Conservation (phyloP, 2,329 filamentous ascomycete genomes). For the Penicillium sp. region DNA sequence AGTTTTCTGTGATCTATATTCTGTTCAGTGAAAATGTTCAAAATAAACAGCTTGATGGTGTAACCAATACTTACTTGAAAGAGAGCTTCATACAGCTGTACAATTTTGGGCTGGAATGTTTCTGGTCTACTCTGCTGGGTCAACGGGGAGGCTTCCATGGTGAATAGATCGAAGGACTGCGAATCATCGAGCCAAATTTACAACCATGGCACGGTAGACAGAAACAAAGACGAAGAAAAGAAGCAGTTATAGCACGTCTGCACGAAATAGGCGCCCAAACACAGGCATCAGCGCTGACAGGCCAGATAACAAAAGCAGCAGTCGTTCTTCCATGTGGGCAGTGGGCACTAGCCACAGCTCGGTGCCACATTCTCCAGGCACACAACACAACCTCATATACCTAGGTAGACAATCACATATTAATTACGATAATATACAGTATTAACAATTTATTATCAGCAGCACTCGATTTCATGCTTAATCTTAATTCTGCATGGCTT, state of each 20-base stretch:
- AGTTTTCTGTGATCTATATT: slow-evolving; percentile 25
- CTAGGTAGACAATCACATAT: too few species aligned
- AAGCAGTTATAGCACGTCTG: background rate
- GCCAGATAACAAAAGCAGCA: slow-evolving; percentile 4
- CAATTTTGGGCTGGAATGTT: slow-evolving; percentile 90
- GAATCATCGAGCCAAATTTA: background rate
- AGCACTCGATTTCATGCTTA: too few species aligned
- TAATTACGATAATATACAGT: too few species aligned
- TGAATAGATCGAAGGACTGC: slow-evolving; percentile 12
- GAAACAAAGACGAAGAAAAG: background rate
- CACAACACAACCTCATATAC: background rate
- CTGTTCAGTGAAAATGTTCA: background rate
- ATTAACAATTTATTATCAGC: too few species aligned
- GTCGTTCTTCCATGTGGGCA: background rate
- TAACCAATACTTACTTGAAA: slow-evolving; percentile 53
- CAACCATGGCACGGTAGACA: slow-evolving; percentile 5
- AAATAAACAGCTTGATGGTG: background rate
- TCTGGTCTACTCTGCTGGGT: slow-evolving; percentile 88
- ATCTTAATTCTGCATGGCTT: too few species aligned
- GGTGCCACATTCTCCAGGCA: slow-evolving; percentile 1
- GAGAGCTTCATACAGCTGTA: slow-evolving; percentile 79
- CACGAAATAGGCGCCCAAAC: background rate
- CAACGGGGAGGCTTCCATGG: slow-evolving; percentile 86
- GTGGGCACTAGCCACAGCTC: background rate
- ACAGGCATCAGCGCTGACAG: background rate